Evolutionary conservation across 345 rosid genomes (phyloP), one percentile per base, ranked within the genome.

Genomic region (Durio zibethinus): DNA sequence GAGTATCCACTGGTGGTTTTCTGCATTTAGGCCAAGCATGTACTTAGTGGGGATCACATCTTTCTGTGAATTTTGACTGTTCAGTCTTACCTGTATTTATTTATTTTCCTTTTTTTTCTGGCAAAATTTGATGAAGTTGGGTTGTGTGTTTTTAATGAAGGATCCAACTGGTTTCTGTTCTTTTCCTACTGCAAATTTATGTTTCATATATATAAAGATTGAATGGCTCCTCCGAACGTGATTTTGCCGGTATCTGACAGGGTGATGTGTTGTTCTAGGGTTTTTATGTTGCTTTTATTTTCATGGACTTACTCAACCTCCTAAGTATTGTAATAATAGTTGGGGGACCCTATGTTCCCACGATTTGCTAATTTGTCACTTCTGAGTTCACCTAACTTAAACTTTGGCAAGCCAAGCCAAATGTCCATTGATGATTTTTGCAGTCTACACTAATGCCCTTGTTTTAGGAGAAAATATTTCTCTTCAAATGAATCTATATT

Each of bases 321-420:
- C 76, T 52, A 57, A 76, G 21, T 50, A 25, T 18, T 67, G 47
- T 48, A 50, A 74, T 79, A 33, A 71, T 74, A 69, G 33, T 42
- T 21, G 74, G 82, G 85, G 23, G 72, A 78, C 31, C 83, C 48
- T 48, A 33, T 68, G 77, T 77, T 60, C 47, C 33, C 70, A 1
- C 47, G 73, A 42, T 81, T 65, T 72, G 61, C 72, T 61, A 63
- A 52, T 66, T 77, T 72, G 68, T 78, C 80, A 74, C 69, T 73
- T 59, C 76, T 45, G 33, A 33, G 59, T 75, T 59, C 42, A 48
- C 38, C 57, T 18, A 18, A 64, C 16, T 4, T 59, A 7, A 29
- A 18, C 27, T 70, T 29, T 68, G 14, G 57, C 40, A 27, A 69
- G 38, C 71, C 56, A 29, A 47, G 43, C 23, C 57, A 62, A 29